Evolutionary conservation across 768 basidiomycete species (phyloP).

Genomic region (Exidia glandulosa): DNA sequence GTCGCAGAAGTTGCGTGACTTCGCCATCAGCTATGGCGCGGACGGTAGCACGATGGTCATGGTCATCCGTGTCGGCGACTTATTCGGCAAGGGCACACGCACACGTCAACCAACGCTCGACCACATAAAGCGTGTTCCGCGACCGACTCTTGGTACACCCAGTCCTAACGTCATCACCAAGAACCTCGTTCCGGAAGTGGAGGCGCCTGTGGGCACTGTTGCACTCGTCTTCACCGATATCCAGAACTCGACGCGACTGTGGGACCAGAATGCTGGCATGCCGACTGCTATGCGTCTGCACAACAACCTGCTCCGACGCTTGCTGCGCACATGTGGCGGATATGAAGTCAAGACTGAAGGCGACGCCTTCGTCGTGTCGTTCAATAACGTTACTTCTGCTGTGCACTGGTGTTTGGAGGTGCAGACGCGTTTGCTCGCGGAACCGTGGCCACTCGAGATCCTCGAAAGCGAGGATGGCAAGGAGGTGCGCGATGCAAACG

Average conservation of each 20-base stretch:
- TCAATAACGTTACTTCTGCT: constrained; percentile 78
- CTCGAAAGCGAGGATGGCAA: constrained; percentile 87
- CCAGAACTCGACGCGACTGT: constrained; percentile 88
- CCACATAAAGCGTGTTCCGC: constrained; percentile 14
- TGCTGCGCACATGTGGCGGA: constrained; percentile 81
- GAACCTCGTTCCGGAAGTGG: constrained; percentile 60
- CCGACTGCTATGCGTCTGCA: constrained; percentile 85
- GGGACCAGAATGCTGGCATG: constrained; percentile 96
- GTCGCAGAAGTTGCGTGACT: constrained; percentile 91
- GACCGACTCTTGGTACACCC: constrained; percentile 7
- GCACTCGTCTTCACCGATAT: constrained; percentile 98
- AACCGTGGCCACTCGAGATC: constrained; percentile 88
- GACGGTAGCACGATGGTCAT: constrained; percentile 95
- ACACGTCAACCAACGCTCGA: constrained; percentile 18
- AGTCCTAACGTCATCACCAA: constrained; percentile 10
- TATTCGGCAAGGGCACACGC: constrained; percentile 43
- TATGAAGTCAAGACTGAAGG: constrained; percentile 99
- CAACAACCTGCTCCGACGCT: constrained; percentile 74
- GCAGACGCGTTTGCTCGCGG: constrained; percentile 69
- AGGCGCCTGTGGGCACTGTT: constrained; percentile 75
- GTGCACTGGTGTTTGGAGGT: constrained; percentile 85
- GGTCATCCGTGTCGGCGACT: constrained; percentile 77
- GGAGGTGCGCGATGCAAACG: constrained; percentile 55
- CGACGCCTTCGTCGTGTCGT: constrained; percentile 97
- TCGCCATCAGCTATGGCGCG: constrained; percentile 93